A percentile compares a stretch with the other conserved stretches of the same genome.
Conservation (phyloP, 352 stramenopile genomes). For the Plasmopara muralis region DNA sequence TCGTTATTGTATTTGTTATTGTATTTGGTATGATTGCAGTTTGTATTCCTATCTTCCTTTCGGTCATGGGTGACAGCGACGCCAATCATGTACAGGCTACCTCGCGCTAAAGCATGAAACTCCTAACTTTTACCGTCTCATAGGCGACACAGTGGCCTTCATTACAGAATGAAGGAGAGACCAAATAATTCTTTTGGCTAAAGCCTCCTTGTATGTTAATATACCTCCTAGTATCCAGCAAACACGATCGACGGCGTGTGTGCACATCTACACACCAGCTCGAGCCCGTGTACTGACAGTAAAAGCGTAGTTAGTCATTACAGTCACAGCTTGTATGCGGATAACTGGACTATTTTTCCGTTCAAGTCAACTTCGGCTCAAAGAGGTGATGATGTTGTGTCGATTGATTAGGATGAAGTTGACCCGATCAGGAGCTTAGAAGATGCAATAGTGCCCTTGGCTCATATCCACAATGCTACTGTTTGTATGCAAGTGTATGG, state of each 20-base stretch:
- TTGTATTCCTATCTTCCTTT: slow-evolving; percentile 13
- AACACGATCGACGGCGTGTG: slow-evolving; percentile 13
- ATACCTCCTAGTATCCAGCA: slow-evolving; percentile 19
- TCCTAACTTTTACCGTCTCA: slow-evolving; percentile 19
- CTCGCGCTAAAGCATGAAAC: slow-evolving; percentile 19
- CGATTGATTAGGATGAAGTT: slow-evolving; percentile 16
- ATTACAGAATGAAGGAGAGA: slow-evolving; percentile 13
- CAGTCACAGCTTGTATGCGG: slow-evolving; percentile 19
- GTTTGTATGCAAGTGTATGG: no score
- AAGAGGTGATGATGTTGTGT: slow-evolving; percentile 15
- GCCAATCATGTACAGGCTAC: slow-evolving; percentile 7
- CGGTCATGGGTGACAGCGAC: slow-evolving; percentile 12
- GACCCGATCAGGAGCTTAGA: no score
- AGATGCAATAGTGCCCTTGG: no score
- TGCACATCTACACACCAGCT: slow-evolving; percentile 19
- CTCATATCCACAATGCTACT: no score
- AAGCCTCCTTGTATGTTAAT: slow-evolving; percentile 18
- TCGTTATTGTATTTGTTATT: slow-evolving; percentile 18
- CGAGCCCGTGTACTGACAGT: slow-evolving; percentile 6
- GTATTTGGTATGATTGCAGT: slow-evolving; percentile 12
- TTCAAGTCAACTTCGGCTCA: slow-evolving; percentile 30
- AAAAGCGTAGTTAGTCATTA: slow-evolving; percentile 17
- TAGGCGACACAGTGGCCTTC: slow-evolving; percentile 1
- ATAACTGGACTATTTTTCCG: slow-evolving; percentile 29
- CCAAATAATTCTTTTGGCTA: slow-evolving; percentile 16